A percentile compares a stretch with the other conserved stretches of the same genome.
Evolutionary conservation across 1,284 basidiomycete species (phyloP).

Genomic region (Trichosporon sp.): DNA sequence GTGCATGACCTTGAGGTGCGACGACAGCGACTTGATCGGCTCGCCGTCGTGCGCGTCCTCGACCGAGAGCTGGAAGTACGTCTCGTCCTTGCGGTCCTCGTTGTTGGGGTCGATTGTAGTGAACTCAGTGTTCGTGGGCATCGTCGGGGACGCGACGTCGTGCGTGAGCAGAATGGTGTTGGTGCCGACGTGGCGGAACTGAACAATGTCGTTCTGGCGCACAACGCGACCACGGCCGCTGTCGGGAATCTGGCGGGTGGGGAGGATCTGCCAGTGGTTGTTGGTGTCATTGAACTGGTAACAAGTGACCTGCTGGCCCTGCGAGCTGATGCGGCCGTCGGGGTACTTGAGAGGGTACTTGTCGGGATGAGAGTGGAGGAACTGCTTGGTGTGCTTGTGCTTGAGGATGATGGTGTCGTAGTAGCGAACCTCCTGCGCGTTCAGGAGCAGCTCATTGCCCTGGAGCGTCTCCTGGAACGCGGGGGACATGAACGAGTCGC

Average conservation of each 20-base stretch:
- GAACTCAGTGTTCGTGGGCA: slow-evolving; percentile 98
- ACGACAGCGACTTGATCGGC: slow-evolving; percentile 83
- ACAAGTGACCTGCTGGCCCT: slow-evolving; percentile 98
- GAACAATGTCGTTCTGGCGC: slow-evolving; percentile 80
- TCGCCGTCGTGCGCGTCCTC: slow-evolving; percentile 69
- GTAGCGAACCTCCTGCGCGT: slow-evolving; percentile 89
- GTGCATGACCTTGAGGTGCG: slow-evolving; percentile 85
- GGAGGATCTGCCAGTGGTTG: slow-evolving; percentile 93
- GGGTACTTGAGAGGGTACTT: slow-evolving; percentile 90
- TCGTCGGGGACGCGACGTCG: slow-evolving; percentile 94
- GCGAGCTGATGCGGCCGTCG: slow-evolving; percentile 90
- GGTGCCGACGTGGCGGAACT: slow-evolving; percentile 83
- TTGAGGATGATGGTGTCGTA: slow-evolving; percentile 80
- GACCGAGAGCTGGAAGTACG: slow-evolving; percentile 72
- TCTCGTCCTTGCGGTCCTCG: slow-evolving; percentile 70
- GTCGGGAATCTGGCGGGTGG: slow-evolving; percentile 84
- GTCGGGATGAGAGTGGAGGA: slow-evolving; percentile 87
- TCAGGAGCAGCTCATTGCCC: slow-evolving; percentile 86
- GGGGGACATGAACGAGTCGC: slow-evolving; percentile 95
- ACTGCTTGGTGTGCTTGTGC: slow-evolving; percentile 90
- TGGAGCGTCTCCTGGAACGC: slow-evolving; percentile 93
- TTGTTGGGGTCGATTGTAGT: slow-evolving; percentile 77
- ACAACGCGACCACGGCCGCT: slow-evolving; percentile 83
- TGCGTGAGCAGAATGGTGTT: slow-evolving; percentile 82
- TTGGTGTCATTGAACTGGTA: slow-evolving; percentile 70